phyloP scores from a whole-genome alignment of 2,329 filamentous ascomycete genomes.

The Pseudogymnoascus sp. region DNA sequence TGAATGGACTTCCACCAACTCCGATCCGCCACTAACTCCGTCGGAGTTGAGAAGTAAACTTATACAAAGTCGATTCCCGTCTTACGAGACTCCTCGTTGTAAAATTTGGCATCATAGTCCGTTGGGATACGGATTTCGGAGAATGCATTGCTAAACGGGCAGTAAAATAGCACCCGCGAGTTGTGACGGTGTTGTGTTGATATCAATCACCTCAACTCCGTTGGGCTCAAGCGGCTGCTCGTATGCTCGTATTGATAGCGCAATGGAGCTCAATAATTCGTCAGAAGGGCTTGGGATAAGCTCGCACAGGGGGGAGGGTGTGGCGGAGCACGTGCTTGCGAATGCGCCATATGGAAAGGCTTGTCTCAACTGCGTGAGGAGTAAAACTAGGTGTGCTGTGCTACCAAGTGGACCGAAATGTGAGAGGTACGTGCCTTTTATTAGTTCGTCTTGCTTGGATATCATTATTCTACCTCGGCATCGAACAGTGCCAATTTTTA shows the following conservation, averaged over 20 bases:
- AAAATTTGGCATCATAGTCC: not conserved
- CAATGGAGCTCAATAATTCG: conserved; percentile 4
- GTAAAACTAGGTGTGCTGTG: conserved; percentile 13
- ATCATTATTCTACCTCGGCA: not conserved
- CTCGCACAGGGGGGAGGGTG: conserved; percentile 17
- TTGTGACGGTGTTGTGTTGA: conserved; percentile 5
- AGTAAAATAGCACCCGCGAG: not conserved
- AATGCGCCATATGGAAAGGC: conserved; percentile 16
- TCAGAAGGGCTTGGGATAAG: not conserved
- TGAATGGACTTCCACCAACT: not conserved
- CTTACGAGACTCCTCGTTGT: not conserved
- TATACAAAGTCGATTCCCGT: conserved; percentile 6
- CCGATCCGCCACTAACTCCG: not conserved
- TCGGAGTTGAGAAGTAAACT: conserved; percentile 1
- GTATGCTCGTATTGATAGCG: not conserved
- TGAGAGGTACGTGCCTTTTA: conserved; percentile 13
- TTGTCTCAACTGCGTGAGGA: conserved; percentile 14
- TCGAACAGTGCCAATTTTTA: not conserved
- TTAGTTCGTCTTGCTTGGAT: not conserved
- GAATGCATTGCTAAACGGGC: not conserved
- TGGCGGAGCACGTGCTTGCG: conserved; percentile 12
- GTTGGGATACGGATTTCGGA: conserved; percentile 2
- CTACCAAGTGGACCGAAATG: conserved; percentile 10
- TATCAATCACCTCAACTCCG: conserved; percentile 5
- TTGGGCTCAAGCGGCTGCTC: not conserved